Evolutionary conservation across 78 protist genomes (phyloP).

Genomic region (Bigelowiella natans): DNA sequence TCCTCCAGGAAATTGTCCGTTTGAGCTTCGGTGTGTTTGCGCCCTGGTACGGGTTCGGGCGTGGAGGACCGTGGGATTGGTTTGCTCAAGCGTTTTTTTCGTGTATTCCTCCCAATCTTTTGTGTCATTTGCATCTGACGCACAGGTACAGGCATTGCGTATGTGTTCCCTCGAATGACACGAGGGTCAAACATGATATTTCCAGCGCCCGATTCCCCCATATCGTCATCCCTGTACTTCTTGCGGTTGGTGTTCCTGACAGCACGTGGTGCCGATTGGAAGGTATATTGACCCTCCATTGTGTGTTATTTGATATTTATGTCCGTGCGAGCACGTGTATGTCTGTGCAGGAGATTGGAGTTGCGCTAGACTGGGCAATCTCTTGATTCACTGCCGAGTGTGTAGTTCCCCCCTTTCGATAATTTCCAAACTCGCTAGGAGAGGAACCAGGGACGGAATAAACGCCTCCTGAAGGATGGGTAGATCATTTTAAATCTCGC

Average conservation of each 20-base stretch:
- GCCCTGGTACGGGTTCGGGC: conserved; percentile 1
- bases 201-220: neutral
- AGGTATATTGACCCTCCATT: neutral
- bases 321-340: too few species aligned
- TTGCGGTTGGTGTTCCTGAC: neutral
- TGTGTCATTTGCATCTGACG: conserved; percentile 20
- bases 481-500: too few species aligned
- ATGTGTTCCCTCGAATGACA: conserved; percentile 59
- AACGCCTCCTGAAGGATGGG: too few species aligned
- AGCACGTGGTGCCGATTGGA: neutral
- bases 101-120: conserved; percentile 38
- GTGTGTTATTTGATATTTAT: too few species aligned
- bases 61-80: neutral
- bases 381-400: too few species aligned
- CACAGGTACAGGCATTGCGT: conserved; percentile 4
- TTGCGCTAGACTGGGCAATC: too few species aligned
- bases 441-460: too few species aligned
- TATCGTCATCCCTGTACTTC: neutral
- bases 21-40: conserved; percentile 48
- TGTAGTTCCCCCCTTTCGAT: too few species aligned
- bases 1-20: conserved; percentile 65
- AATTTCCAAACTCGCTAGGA: too few species aligned
- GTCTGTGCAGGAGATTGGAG: too few species aligned
- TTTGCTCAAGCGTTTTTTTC: conserved; percentile 15
- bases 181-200: conserved; percentile 54